A percentile compares a stretch with the other conserved stretches of the same genome.
These are phyloP conservation scores for Echeveria elegans DNA, from an alignment of 164 flowering plant species.

Conservation along the genomic window DNA sequence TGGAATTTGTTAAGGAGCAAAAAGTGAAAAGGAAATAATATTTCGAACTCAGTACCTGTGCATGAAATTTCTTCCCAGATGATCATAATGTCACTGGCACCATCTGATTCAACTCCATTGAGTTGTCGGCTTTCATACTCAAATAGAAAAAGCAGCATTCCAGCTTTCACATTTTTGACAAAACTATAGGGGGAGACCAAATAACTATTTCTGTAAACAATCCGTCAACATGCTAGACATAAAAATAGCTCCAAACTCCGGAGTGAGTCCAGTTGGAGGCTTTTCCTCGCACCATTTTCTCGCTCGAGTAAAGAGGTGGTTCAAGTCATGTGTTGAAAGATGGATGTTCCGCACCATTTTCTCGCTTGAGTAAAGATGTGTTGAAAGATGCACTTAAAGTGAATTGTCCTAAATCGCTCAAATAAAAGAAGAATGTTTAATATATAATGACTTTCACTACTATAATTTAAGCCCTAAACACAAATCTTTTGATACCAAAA, in stretches of 20 bases:
- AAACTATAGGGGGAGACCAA: slow-evolving; percentile 53
- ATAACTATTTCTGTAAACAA: slow-evolving; percentile 36
- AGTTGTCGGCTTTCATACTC: too few species aligned
- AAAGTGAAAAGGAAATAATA: neutral
- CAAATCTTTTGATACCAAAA: too few species aligned
- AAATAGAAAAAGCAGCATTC: slow-evolving; percentile 68
- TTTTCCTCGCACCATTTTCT: neutral
- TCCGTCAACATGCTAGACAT: slow-evolving; percentile 61
- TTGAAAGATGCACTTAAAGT: too few species aligned
- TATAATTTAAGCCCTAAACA: too few species aligned
- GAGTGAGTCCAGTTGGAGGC: slow-evolving; percentile 16
- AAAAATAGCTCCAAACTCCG: slow-evolving; percentile 61
- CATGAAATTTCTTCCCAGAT: slow-evolving; percentile 45
- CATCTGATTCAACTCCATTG: too few species aligned
- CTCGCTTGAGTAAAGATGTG: too few species aligned
- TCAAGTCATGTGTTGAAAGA: too few species aligned
- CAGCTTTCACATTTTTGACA: slow-evolving; percentile 48
- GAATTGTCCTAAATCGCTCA: too few species aligned
- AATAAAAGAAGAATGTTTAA: too few species aligned
- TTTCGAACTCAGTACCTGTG: slow-evolving; percentile 55
- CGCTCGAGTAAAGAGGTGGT: too few species aligned
- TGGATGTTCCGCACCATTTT: too few species aligned
- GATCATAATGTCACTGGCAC: slow-evolving; percentile 48
- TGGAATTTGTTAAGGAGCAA: neutral
- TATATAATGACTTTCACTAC: too few species aligned